These are phyloP conservation scores for Exophiala sp. DNA, from an alignment of 2,329 filamentous ascomycete species.

Conservation along the genomic window DNA sequence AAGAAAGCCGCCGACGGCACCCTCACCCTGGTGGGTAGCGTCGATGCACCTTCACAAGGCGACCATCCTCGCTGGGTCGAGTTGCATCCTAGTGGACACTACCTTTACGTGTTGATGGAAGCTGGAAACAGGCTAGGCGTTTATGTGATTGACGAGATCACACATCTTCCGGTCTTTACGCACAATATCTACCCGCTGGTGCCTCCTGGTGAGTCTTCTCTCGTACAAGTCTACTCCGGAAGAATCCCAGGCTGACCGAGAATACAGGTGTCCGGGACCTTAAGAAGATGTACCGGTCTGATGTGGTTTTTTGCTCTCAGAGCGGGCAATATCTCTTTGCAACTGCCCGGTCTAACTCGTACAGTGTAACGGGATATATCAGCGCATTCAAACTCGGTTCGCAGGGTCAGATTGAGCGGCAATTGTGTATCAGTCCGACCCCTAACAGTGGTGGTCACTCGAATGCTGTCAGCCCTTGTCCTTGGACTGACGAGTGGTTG, in stretches of 20 bases:
- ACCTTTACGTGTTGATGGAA: slow-evolving; percentile 85
- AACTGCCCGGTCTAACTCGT: slow-evolving; percentile 73
- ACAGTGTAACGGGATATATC: slow-evolving; percentile 75
- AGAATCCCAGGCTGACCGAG: not conserved
- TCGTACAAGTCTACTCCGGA: slow-evolving; percentile 11
- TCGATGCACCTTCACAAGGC: slow-evolving; percentile 65
- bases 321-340: slow-evolving; percentile 77
- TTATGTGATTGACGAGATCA: slow-evolving; percentile 72
- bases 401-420: slow-evolving; percentile 68
- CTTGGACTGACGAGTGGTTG: slow-evolving; percentile 85
- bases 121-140: slow-evolving; percentile 80
- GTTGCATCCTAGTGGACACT: slow-evolving; percentile 72
- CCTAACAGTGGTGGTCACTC: slow-evolving; percentile 84
- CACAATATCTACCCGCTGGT: slow-evolving; percentile 73
- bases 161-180: slow-evolving; percentile 74
- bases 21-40: slow-evolving; percentile 66
- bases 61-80: slow-evolving; percentile 89
- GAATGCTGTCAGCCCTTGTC: slow-evolving; percentile 80
- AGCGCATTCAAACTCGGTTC: slow-evolving; percentile 70
- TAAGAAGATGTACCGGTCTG: slow-evolving; percentile 73
- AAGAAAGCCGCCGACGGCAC: slow-evolving; percentile 62
- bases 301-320: slow-evolving; percentile 71
- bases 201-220: slow-evolving; percentile 60
- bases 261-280: slow-evolving; percentile 12
- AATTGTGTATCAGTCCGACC: slow-evolving; percentile 78